Evolutionary conservation across 345 rosid genomes (phyloP), one percentile per base, ranked within the genome.

Genomic region (Populus nigra): DNA sequence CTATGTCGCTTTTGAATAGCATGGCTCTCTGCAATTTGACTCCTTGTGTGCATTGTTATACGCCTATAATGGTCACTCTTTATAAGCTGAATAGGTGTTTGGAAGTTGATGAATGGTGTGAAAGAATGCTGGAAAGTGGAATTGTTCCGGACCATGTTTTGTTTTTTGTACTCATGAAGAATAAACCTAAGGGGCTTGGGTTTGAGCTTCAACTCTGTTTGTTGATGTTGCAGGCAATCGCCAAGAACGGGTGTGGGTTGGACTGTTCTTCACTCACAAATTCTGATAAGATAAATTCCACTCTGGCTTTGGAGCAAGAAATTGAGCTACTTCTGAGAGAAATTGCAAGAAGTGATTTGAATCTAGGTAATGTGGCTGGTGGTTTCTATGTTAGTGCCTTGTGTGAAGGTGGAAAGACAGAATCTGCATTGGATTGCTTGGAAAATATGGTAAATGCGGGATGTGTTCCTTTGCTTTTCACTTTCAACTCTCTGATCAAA

Each of bases 121-220:
- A 76, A 80, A 82, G 65, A 33, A 88, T 90, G 92, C 79, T 87
- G 82, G 85, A 78, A 25, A 72, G 70, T 2, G 85, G 89, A 62
- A 84, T 91, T 77, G 84, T 86, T 55, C 97, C 94, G 2, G 97
- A 93, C 73, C 91, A 87, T 77, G 50, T 93, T 50, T 73, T 89
- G 49, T 90, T 85, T 79, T 87, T 88, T 83, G 77, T 81, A 39
- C 85, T 87, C 68, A 82, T 86, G 83, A 91, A 85, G 88, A 88
- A 83, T 86, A 83, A 74, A 12, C 90, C 80, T 0, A 85, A 69
- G 71, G 91, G 88, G 79, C 68, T 74, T 27, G 91, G 88, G 79
- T 62, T 74, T 27, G 91, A 87, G 80, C 90, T 91, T 84, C 83
- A 70, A 68, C 79, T 84, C 69, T 88, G 88, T 76, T 67, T 82